Evolutionary conservation across 164 flowering plant species (phyloP).

Genomic region (Macadamia integrifolia): DNA sequence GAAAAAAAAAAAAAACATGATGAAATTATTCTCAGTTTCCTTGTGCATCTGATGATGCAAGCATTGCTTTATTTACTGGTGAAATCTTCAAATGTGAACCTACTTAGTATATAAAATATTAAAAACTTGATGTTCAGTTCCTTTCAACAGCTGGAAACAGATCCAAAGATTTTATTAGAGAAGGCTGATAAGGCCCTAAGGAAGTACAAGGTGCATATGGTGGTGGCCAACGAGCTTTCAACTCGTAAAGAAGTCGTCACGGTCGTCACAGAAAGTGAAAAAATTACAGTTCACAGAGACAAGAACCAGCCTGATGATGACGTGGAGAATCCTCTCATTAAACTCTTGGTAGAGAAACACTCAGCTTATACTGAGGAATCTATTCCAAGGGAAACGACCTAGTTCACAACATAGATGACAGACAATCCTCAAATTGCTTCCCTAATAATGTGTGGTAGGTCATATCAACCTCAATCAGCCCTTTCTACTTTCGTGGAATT

Average conservation of each 20-base stretch:
- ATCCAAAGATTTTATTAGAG: constrained; percentile 61
- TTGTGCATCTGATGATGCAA: neutral
- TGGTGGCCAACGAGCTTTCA: constrained; percentile 85
- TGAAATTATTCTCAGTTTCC: too few relatives aligned
- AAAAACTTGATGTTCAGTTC: neutral
- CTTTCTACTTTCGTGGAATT: too few relatives aligned
- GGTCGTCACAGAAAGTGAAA: constrained; percentile 43
- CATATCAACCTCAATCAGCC: too few relatives aligned
- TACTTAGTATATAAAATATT: neutral
- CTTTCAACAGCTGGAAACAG: constrained; percentile 79
- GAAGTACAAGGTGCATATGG: constrained; percentile 77
- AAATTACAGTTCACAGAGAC: constrained; percentile 49
- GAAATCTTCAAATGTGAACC: neutral
- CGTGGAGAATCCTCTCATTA: constrained; percentile 65
- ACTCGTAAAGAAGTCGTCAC: constrained; percentile 80
- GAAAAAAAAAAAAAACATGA: too few relatives aligned
- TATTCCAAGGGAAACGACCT: too few relatives aligned
- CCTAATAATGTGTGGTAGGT: too few relatives aligned
- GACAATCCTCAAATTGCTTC: too few relatives aligned
- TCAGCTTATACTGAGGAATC: constrained; percentile 33
- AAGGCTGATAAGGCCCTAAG: constrained; percentile 71
- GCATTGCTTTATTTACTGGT: neutral
- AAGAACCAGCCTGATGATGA: constrained; percentile 27
- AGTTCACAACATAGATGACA: too few relatives aligned
- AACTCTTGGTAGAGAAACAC: constrained; percentile 61